Percentiles rank a stretch among this genome's conserved stretches.
phyloP scores from a whole-genome alignment of 306 rosid species.

The Begonia masoniana region DNA sequence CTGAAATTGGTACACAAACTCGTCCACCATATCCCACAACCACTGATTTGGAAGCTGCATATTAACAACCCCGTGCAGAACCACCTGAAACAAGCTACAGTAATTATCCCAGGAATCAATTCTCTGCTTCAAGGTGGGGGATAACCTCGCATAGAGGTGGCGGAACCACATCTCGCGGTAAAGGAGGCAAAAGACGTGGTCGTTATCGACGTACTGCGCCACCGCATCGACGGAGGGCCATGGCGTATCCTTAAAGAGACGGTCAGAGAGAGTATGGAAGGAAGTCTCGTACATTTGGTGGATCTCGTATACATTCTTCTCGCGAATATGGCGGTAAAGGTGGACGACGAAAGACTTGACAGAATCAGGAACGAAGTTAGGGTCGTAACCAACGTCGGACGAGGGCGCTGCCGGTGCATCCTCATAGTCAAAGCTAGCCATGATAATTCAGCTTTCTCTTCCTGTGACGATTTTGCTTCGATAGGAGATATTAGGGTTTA shows the following conservation, averaged over 20 bases:
- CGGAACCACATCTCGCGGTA: conserved; percentile 99
- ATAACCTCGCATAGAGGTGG: conserved; percentile 78
- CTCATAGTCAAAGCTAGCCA: conserved; percentile 57
- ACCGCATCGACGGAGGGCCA: conserved; percentile 98
- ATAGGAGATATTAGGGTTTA: conserved; percentile 16
- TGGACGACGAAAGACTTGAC: conserved; percentile 80
- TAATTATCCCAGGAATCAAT: conserved; percentile 96
- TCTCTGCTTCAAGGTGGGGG: conserved; percentile 82
- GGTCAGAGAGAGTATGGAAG: conserved; percentile 78
- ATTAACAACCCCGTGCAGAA: conserved; percentile 83
- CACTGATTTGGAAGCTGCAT: conserved; percentile 97
- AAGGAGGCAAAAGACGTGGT: conserved; percentile 88
- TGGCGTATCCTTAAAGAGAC: conserved; percentile 83
- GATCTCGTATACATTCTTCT: conserved; percentile 94
- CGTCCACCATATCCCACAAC: conserved; percentile 99
- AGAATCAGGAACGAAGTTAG: conserved; percentile 78
- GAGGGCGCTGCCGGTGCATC: conserved; percentile 27
- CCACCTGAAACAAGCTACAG: conserved; percentile 86
- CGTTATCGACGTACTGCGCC: conserved; percentile 69
- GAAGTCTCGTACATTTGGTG: conserved; percentile 86
- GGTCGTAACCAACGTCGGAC: conserved; percentile 68
- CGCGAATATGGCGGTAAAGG: conserved; percentile 85
- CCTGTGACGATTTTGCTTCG: not conserved
- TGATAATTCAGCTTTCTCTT: conserved; percentile 1
- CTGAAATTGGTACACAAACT: conserved; percentile 94